Conservation (phyloP, 1,284 basidiomycete genomes). For the Rhodotorula glutinis region DNA sequence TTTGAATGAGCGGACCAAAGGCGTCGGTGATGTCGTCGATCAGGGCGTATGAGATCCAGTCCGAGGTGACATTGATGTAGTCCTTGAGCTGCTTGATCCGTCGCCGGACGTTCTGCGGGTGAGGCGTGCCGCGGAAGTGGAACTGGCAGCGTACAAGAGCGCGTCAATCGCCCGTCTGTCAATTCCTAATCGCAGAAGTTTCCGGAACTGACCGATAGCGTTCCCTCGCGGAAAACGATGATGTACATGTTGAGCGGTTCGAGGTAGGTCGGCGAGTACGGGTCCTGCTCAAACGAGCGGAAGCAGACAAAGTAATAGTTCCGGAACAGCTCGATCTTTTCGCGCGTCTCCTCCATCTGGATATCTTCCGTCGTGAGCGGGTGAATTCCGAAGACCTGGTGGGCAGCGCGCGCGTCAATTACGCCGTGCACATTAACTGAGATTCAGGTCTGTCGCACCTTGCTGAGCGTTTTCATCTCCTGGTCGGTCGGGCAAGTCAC, state of each 20-base stretch:
- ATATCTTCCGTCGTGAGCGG: conserved; percentile 99
- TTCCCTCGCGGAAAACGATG: conserved; percentile 98
- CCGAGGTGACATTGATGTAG: conserved; percentile 97
- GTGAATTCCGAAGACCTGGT: conserved; percentile 90
- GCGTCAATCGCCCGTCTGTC: background rate
- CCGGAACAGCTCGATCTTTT: conserved; percentile 98
- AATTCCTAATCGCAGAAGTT: background rate
- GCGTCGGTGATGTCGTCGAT: conserved; percentile 99
- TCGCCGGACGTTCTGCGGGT: conserved; percentile 94
- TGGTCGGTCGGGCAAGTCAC: conserved; percentile 91
- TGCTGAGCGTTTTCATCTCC: conserved; percentile 95
- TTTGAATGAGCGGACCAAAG: conserved; percentile 96
- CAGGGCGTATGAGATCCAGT: conserved; percentile 99
- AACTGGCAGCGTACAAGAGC: conserved; percentile 58
- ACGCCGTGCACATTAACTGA: no score
- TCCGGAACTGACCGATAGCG: conserved; percentile 66
- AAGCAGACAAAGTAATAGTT: conserved; percentile 99
- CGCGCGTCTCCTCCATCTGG: conserved; percentile 97
- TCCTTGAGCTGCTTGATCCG: conserved; percentile 99
- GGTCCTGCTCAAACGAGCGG: conserved; percentile 98
- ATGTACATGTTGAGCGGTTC: conserved; percentile 99
- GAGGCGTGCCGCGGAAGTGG: conserved; percentile 95
- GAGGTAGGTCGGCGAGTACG: conserved; percentile 93
- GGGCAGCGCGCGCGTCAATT: no score
- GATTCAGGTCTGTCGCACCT: conserved; percentile 54